A percentile compares a stretch with the other conserved stretches of the same genome.
Conservation (phyloP, 768 basidiomycete species). For the Suillus plorans region DNA sequence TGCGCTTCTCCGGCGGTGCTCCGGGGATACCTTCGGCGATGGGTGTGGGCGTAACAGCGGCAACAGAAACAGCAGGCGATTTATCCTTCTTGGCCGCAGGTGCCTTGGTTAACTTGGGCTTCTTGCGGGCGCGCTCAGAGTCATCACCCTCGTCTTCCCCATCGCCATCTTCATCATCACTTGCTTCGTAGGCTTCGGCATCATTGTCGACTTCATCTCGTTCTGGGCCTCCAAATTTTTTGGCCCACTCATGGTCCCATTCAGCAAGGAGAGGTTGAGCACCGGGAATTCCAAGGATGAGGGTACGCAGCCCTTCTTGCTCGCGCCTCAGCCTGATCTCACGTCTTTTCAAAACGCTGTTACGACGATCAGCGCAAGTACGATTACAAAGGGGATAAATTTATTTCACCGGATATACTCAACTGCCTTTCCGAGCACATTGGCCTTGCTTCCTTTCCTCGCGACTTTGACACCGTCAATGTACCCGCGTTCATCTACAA, state of each 20-base stretch:
- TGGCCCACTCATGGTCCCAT: slow-evolving; percentile 77
- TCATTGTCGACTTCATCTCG: slow-evolving; percentile 66
- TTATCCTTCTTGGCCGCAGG: slow-evolving; percentile 47
- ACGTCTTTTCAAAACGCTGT: slow-evolving; percentile 75
- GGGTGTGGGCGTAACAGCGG: slow-evolving; percentile 21
- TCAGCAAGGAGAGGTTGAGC: slow-evolving; percentile 68
- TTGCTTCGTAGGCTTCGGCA: slow-evolving; percentile 33
- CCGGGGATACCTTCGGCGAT: slow-evolving; percentile 28
- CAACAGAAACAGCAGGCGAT: slow-evolving; percentile 32
- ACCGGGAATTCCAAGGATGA: slow-evolving; percentile 71
- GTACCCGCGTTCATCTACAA: slow-evolving; percentile 81
- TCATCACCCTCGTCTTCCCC: slow-evolving; percentile 37
- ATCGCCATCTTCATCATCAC: slow-evolving; percentile 45
- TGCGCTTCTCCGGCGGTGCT: slow-evolving; percentile 68
- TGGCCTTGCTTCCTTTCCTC: slow-evolving; percentile 88
- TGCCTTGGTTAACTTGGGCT: slow-evolving; percentile 47
- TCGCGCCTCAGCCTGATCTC: slow-evolving; percentile 72
- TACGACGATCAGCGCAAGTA: slow-evolving; percentile 8
- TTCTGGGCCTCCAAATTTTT: slow-evolving; percentile 77
- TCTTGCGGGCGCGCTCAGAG: slow-evolving; percentile 60
- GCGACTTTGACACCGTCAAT: slow-evolving; percentile 93
- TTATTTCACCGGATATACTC: slow-evolving; percentile 73
- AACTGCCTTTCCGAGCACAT: slow-evolving; percentile 85
- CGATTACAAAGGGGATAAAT: neutral
- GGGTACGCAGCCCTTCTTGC: slow-evolving; percentile 68